phyloP scores from a whole-genome alignment of 2,329 filamentous ascomycete species.

The Rutstroemia sydowiana region DNA sequence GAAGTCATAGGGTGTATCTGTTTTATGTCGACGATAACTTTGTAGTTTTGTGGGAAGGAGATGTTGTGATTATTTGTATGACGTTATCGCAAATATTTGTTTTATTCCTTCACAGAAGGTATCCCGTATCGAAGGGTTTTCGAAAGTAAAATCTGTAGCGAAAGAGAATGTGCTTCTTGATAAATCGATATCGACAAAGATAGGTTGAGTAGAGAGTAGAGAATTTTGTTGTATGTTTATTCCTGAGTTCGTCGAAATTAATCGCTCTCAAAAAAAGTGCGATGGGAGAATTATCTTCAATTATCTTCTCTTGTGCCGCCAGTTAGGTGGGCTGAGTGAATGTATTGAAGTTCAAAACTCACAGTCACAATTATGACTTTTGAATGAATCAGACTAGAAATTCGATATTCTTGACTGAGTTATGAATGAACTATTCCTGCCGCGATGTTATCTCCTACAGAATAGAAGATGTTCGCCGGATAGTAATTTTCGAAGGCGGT shows the following conservation, averaged over 20 bases:
- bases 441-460: slow-evolving; percentile 26
- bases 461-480: slow-evolving; percentile 25
- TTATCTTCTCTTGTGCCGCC: slow-evolving; percentile 15
- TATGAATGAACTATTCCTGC: slow-evolving; percentile 22
- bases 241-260: slow-evolving; percentile 28
- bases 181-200: too few species aligned
- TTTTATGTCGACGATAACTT: slow-evolving; percentile 15
- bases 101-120: slow-evolving; percentile 22
- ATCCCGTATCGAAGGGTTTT: slow-evolving; percentile 22
- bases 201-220: slow-evolving; percentile 9
- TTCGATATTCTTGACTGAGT: slow-evolving; percentile 5
- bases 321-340: slow-evolving; percentile 15
- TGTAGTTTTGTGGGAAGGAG: slow-evolving; percentile 8
- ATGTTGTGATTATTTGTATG: slow-evolving; percentile 15
- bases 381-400: background rate
- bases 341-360: background rate
- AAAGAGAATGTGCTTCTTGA: slow-evolving; percentile 4
- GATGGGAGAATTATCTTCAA: slow-evolving; percentile 9
- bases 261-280: slow-evolving; percentile 25
- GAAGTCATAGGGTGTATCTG: slow-evolving; percentile 30
- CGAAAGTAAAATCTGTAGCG: background rate
- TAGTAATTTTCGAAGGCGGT: slow-evolving; percentile 2
- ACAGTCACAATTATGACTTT: slow-evolving; percentile 6
- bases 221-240: slow-evolving; percentile 9
- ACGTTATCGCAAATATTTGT: slow-evolving; percentile 23